Evolutionary conservation across 2,329 filamentous ascomycete species (phyloP).

Genomic region (Alternaria burnsii): DNA sequence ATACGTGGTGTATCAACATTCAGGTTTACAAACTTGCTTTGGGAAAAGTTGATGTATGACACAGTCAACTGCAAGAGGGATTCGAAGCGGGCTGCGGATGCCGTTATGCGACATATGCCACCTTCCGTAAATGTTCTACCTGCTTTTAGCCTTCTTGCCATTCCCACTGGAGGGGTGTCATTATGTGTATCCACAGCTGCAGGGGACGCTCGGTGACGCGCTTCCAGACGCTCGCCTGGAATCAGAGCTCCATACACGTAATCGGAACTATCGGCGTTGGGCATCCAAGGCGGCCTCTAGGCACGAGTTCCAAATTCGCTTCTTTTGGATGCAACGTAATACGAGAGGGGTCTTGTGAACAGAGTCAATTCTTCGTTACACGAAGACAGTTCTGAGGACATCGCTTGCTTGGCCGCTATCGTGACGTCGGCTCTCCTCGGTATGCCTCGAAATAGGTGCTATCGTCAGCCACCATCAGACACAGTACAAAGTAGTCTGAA

Average conservation of each 20-base stretch:
- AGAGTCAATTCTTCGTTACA: not conserved
- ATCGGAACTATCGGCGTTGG: constrained; percentile 10
- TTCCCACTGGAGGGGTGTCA: constrained; percentile 4
- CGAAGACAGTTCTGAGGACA: constrained; percentile 3
- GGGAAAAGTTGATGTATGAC: not conserved
- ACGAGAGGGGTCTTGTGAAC: constrained; percentile 3
- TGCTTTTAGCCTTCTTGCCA: not conserved
- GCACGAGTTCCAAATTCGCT: constrained; percentile 11
- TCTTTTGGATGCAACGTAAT: constrained; percentile 6
- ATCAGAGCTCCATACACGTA: constrained; percentile 3
- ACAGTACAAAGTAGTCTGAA: not conserved
- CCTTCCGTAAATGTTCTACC: constrained; percentile 10
- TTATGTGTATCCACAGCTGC: constrained; percentile 2
- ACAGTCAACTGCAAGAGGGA: not conserved
- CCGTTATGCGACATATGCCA: constrained; percentile 9
- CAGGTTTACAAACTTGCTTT: not conserved
- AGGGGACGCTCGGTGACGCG: constrained; percentile 2
- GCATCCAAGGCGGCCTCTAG: constrained; percentile 14
- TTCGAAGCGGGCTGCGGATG: constrained; percentile 2
- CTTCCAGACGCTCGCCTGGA: constrained; percentile 9
- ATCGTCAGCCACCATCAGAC: not conserved
- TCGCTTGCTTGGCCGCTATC: constrained; percentile 15
- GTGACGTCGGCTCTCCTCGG: constrained; percentile 13
- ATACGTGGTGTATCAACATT: not conserved
- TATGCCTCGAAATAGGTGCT: not conserved